Conservation (phyloP, 2,329 filamentous ascomycete genomes). For the Colletotrichum neosansevieriae region DNA sequence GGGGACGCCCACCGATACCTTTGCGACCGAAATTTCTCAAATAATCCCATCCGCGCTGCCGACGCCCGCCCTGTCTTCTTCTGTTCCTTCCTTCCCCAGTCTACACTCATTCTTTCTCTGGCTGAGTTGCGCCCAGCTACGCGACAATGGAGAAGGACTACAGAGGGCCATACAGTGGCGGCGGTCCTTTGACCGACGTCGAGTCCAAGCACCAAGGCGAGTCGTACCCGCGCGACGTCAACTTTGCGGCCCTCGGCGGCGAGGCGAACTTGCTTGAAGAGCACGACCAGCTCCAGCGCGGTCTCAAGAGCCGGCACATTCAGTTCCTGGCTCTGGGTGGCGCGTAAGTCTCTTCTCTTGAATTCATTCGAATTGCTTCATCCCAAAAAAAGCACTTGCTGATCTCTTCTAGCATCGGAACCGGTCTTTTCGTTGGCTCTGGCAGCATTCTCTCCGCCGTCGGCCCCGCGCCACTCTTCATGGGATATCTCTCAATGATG, state of each 20-base stretch:
- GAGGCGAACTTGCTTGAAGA: conserved; percentile 52
- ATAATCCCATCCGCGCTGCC: background rate
- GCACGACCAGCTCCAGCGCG: conserved; percentile 63
- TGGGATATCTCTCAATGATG: conserved; percentile 74
- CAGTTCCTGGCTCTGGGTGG: conserved; percentile 70
- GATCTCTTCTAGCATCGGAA: conserved; percentile 62
- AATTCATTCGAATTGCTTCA: background rate
- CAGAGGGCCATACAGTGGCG: conserved; percentile 29
- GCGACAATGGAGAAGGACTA: conserved; percentile 35
- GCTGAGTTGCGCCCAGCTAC: background rate
- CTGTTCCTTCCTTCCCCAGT: background rate
- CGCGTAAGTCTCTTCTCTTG: conserved; percentile 48
- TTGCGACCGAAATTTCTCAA: conserved; percentile 10
- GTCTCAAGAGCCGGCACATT: conserved; percentile 70
- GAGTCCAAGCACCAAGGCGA: conserved; percentile 44
- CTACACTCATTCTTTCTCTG: background rate
- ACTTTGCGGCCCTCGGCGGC: conserved; percentile 42
- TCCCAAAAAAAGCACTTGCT: background rate
- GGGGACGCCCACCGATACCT: conserved; percentile 25
- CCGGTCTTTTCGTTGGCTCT: conserved; percentile 73
- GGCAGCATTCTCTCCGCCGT: conserved; percentile 66
- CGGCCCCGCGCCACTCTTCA: conserved; percentile 76
- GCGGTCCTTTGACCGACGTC: conserved; percentile 36
- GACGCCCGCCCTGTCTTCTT: background rate
- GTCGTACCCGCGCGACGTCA: conserved; percentile 39